Conservation (phyloP, 495 filamentous ascomycete species). For the Hyaloscypha bicolor region DNA sequence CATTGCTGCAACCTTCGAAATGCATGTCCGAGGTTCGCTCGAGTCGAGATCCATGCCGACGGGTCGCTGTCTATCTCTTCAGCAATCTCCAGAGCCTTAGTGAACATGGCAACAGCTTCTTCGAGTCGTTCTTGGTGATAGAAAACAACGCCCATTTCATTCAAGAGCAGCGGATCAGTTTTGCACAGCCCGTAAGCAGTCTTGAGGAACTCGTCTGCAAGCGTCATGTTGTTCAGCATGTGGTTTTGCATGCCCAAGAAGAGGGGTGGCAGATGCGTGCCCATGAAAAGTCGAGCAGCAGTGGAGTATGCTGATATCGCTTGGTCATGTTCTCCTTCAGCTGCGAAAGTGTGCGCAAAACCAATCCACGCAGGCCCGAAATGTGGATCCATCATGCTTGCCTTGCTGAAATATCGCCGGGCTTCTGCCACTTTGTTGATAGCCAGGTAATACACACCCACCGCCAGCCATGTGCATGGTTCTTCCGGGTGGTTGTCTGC, state of each 20-base stretch:
- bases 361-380: constrained; percentile 99
- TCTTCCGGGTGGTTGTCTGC: constrained; percentile 91
- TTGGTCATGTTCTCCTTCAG: constrained; percentile 99
- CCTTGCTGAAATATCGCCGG: constrained; percentile 93
- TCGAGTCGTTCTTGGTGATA: constrained; percentile 86
- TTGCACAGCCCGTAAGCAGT: constrained; percentile 78
- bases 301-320: constrained; percentile 98
- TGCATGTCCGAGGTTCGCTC: constrained; percentile 87
- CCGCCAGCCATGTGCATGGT: constrained; percentile 87
- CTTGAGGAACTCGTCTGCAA: constrained; percentile 94
- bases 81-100: constrained; percentile 72
- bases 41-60: constrained; percentile 82
- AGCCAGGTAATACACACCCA: constrained; percentile 92
- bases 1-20: constrained; percentile 71
- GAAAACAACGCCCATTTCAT: constrained; percentile 91
- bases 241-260: constrained; percentile 99
- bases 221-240: constrained; percentile 88
- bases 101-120: constrained; percentile 73
- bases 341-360: constrained; percentile 99
- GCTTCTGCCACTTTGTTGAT: constrained; percentile 91
- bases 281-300: constrained; percentile 92
- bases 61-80: constrained; percentile 79
- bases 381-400: constrained; percentile 94
- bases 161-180: constrained; percentile 86
- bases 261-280: constrained; percentile 93